phyloP scores from a whole-genome alignment of 176 grass and related monocot genomes.

The Bonia amplexicaulis region DNA sequence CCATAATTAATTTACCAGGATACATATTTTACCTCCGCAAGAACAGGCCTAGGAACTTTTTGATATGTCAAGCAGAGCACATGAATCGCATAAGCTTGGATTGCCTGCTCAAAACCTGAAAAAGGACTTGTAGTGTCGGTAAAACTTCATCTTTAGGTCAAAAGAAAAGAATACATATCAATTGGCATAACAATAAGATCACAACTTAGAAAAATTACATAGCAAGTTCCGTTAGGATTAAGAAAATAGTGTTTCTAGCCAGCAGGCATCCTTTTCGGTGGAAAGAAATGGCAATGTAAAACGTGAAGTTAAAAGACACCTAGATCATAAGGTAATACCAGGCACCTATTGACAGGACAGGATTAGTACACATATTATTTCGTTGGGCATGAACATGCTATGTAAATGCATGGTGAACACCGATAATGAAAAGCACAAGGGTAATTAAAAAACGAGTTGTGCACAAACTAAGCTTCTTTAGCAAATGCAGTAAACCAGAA shows the following conservation, averaged over 20 bases:
- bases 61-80: slow-evolving; percentile 92
- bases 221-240: neutral
- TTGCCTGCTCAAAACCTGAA: slow-evolving; percentile 97
- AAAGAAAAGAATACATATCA: neutral
- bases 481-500: neutral
- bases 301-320: neutral
- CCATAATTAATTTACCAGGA: slow-evolving; percentile 6
- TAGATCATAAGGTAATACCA: slow-evolving; percentile 1
- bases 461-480: neutral
- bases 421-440: neutral
- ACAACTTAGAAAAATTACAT: neutral
- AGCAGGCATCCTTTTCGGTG: neutral
- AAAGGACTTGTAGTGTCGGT: neutral
- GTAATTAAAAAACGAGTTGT: neutral
- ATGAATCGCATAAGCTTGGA: slow-evolving; percentile 87
- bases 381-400: neutral
- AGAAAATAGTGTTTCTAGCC: neutral
- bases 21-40: slow-evolving; percentile 65
- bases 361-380: neutral
- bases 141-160: neutral
- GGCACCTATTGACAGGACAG: neutral
- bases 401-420: neutral
- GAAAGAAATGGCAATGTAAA: neutral
- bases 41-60: slow-evolving; percentile 91
- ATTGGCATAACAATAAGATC: neutral